These are phyloP conservation scores for Orychophragmus violaceus DNA, from an alignment of 345 rosid species.

Conservation along the genomic window DNA sequence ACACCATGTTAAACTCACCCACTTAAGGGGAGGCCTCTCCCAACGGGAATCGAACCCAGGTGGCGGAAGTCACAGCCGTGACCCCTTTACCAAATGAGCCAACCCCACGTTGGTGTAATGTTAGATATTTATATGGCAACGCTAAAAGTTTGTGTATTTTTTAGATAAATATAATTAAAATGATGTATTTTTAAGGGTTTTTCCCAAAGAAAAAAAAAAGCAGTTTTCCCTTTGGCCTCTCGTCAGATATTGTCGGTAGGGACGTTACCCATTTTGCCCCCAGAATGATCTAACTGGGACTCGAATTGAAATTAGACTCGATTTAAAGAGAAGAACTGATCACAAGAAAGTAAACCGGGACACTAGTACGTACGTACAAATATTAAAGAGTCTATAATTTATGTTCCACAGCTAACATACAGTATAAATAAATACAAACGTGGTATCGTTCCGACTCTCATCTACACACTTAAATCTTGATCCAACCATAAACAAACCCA, in stretches of 20 bases:
- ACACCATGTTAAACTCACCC: no score
- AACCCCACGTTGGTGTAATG: no score
- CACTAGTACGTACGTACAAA: not conserved
- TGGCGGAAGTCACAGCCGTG: no score
- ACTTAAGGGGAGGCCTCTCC: no score
- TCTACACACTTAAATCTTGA: slow-evolving; percentile 1
- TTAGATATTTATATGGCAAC: no score
- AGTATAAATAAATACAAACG: slow-evolving; percentile 10
- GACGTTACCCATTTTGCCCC: not conserved
- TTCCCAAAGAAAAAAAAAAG: no score
- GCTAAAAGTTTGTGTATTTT: no score
- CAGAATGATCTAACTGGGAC: not conserved
- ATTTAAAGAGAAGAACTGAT: not conserved
- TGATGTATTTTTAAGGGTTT: no score
- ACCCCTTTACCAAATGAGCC: no score
- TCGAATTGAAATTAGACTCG: not conserved
- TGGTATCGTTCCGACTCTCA: not conserved
- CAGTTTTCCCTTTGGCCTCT: slow-evolving; percentile 9
- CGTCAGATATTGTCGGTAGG: slow-evolving; percentile 20
- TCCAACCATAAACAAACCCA: not conserved
- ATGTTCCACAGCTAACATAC: not conserved
- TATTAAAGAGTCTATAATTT: not conserved
- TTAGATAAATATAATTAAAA: no score
- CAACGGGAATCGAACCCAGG: no score
- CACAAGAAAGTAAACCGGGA: not conserved